Evolutionary conservation across 495 filamentous ascomycete species (phyloP).

Genomic region (Hapsidospora chrysogenum): DNA sequence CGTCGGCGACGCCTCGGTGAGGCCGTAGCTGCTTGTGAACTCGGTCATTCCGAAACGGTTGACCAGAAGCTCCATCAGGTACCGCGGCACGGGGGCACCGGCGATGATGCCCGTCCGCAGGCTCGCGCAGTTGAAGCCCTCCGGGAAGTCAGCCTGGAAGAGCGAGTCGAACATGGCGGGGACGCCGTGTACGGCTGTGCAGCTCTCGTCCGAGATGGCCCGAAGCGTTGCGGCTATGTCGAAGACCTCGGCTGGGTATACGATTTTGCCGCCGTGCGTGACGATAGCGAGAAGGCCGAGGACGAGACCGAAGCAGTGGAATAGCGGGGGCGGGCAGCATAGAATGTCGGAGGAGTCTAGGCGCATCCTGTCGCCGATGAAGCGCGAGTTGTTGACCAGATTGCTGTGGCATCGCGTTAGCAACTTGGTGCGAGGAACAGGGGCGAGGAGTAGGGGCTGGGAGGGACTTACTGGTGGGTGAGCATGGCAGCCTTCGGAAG

Average conservation of each 20-base stretch:
- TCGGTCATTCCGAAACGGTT: slow-evolving; percentile 46
- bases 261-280: slow-evolving; percentile 49
- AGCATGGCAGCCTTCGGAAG: slow-evolving; percentile 62
- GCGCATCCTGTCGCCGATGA: slow-evolving; percentile 53
- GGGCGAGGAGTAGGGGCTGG: not conserved
- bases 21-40: slow-evolving; percentile 52
- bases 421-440: not conserved
- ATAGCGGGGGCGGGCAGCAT: slow-evolving; percentile 54
- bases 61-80: slow-evolving; percentile 46
- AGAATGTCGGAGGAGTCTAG: slow-evolving; percentile 44
- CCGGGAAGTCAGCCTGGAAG: slow-evolving; percentile 25
- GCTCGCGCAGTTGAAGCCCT: slow-evolving; percentile 25
- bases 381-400: slow-evolving; percentile 51
- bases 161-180: slow-evolving; percentile 59
- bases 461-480: slow-evolving; percentile 40
- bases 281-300: slow-evolving; percentile 50
- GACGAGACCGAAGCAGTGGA: slow-evolving; percentile 62
- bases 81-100: slow-evolving; percentile 46
- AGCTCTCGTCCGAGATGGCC: slow-evolving; percentile 44
- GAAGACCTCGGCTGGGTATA: slow-evolving; percentile 50
- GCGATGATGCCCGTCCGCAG: slow-evolving; percentile 58
- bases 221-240: slow-evolving; percentile 38
- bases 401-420: slow-evolving; percentile 27
- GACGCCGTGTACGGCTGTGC: slow-evolving; percentile 55
- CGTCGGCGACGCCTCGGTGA: slow-evolving; percentile 56